phyloP scores from a whole-genome alignment of 208 protist species.

The Leishmania amazonensis region DNA sequence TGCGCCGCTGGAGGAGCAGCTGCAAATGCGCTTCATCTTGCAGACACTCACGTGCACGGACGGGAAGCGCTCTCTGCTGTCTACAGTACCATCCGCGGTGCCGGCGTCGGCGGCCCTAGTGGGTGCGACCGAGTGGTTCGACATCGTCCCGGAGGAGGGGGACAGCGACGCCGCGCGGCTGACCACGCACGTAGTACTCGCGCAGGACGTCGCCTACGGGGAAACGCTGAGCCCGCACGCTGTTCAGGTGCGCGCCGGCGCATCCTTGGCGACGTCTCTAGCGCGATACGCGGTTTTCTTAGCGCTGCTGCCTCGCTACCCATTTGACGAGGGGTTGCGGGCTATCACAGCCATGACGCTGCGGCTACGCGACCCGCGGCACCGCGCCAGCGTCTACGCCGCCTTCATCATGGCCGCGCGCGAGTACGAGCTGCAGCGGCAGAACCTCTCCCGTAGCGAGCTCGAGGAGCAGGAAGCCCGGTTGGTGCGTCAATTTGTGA shows the following conservation, averaged over 20 bases:
- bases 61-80: conserved; percentile 11
- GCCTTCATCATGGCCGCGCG: conserved; percentile 61
- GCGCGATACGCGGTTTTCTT: conserved; percentile 52
- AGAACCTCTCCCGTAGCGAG: conserved; percentile 36
- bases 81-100: neutral
- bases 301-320: conserved; percentile 55
- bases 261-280: conserved; percentile 40
- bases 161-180: conserved; percentile 52
- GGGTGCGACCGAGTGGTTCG: conserved; percentile 40
- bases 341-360: conserved; percentile 58
- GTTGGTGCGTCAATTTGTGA: conserved; percentile 64
- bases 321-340: conserved; percentile 49
- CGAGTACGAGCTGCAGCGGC: conserved; percentile 50
- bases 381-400: conserved; percentile 71
- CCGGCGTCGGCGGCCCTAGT: neutral
- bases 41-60: conserved; percentile 51
- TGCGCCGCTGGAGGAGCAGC: conserved; percentile 54
- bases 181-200: conserved; percentile 65
- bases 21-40: conserved; percentile 82
- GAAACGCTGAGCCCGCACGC: conserved; percentile 56
- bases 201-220: conserved; percentile 60
- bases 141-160: conserved; percentile 37
- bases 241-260: conserved; percentile 58
- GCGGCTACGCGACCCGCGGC: conserved; percentile 42
- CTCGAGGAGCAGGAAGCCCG: conserved; percentile 69